Percentiles rank a stretch among this genome's conserved stretches.
These are phyloP conservation scores for Ambispora gerdemannii DNA, from an alignment of 192 early-diverging fungal species.

Conservation along the genomic window DNA sequence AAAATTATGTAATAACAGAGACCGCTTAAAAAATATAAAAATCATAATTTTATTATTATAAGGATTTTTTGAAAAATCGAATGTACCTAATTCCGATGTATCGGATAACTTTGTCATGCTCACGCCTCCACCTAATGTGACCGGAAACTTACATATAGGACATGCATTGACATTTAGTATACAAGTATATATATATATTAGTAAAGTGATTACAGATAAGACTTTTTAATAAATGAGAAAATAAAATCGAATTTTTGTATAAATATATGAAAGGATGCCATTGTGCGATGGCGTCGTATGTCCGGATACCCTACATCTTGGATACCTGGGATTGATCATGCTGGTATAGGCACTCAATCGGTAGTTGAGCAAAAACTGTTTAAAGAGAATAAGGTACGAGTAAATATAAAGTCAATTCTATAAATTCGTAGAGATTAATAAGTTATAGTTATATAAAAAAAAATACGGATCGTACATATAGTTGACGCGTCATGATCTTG, in stretches of 20 bases:
- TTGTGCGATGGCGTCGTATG: slow-evolving; percentile 85
- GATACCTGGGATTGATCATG: slow-evolving; percentile 96
- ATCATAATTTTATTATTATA: slow-evolving; percentile 34
- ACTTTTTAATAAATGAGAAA: not conserved
- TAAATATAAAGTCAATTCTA: not conserved
- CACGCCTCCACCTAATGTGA: slow-evolving; percentile 95
- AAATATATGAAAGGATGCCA: slow-evolving; percentile 44
- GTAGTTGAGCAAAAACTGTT: slow-evolving; percentile 92
- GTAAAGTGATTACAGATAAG: slow-evolving; percentile 26
- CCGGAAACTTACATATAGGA: slow-evolving; percentile 90
- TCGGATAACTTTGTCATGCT: slow-evolving; percentile 74
- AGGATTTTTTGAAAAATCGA: slow-evolving; percentile 55
- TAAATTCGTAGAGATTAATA: not conserved
- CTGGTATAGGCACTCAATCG: slow-evolving; percentile 94
- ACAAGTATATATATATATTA: slow-evolving; percentile 60
- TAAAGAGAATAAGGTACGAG: slow-evolving; percentile 49
- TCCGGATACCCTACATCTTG: slow-evolving; percentile 83
- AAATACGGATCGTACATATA: not conserved
- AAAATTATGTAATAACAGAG: not conserved
- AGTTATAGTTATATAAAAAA: not conserved
- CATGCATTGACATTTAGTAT: slow-evolving; percentile 91
- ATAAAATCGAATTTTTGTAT: not conserved
- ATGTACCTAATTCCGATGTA: slow-evolving; percentile 31
- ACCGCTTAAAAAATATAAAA: not conserved
- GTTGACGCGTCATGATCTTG: slow-evolving; percentile 79